Evolutionary conservation across 2,329 filamentous ascomycete species (phyloP), one percentile per base, ranked within the genome.

Genomic region (Pseudogymnoascus sp.): DNA sequence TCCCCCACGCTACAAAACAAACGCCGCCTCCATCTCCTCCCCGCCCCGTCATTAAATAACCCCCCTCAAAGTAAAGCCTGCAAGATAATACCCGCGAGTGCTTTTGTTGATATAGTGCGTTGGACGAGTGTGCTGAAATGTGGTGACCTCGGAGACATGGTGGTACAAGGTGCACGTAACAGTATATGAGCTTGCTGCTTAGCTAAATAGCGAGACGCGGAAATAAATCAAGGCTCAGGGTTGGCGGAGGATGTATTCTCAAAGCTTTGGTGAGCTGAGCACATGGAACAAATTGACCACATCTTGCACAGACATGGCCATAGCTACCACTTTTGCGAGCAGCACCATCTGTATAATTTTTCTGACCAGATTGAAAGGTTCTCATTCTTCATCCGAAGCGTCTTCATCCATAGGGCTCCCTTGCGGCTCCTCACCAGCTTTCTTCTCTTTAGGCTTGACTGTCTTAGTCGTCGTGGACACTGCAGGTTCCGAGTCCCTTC

Each of bases 331-430:
- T 9, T 25, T 14, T n/a, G 12, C 7, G 14, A 53, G 9, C 3
- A 56, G n/a, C n/a, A 56, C 6, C n/a, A 34, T 18, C 25, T 34
- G 46, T 34, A 34, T 2, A 56, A 56, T 34, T 34, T 31, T 56
- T 18, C 46, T 2, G 46, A 56, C n/a, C 12, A 56, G n/a, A 56
- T 56, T 56, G n/a, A 34, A n/a, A 16, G n/a, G n/a, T 31, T 56
- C 9, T 56, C 46, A 56, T 56, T 56, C 46, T 2, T 56, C 46
- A 56, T 56, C 46, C 3, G 46, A 34, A 34, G 25, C 46, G 18
- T 56, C 46, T 56, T 18, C 46, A 56, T 56, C 46, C 25, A 56
- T 56, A 16, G 46, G 46, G 25, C 46, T 56, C n/a, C 46, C 25
- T 4, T 31, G 46, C 8, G 31, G 46, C n/a, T 31, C 46, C 9